These are phyloP conservation scores for Dendrothele bispora DNA, from an alignment of 768 basidiomycete genomes.

Conservation along the genomic window DNA sequence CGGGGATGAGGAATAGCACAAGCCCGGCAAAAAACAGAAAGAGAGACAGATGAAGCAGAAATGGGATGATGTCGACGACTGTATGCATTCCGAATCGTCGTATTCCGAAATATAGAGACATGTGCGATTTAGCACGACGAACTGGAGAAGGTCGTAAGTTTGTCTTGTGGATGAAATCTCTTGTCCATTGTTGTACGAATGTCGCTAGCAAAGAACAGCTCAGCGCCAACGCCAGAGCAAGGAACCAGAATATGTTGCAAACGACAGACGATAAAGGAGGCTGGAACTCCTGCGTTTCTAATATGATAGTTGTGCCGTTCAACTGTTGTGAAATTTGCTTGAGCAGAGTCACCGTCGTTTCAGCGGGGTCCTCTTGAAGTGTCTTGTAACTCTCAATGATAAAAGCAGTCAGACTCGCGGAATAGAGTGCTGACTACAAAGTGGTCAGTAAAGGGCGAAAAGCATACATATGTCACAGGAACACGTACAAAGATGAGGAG, in stretches of 20 bases:
- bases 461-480: neutral
- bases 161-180: conserved; percentile 35
- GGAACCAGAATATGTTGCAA: conserved; percentile 44
- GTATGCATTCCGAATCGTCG: conserved; percentile 35
- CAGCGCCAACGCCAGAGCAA: conserved; percentile 42
- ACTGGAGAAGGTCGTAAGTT: conserved; percentile 31
- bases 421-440: conserved; percentile 37
- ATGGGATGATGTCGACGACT: conserved; percentile 42
- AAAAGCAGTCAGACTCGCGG: conserved; percentile 37
- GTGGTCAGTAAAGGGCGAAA: no score
- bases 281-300: conserved; percentile 14
- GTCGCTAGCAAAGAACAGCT: conserved; percentile 42
- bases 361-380: conserved; percentile 26
- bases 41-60: conserved; percentile 47
- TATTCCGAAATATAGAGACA: conserved; percentile 38
- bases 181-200: conserved; percentile 49
- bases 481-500: conserved; percentile 37
- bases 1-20: conserved; percentile 38
- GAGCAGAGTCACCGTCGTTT: conserved; percentile 25
- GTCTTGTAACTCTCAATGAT: conserved; percentile 35
- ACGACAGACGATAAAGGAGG: conserved; percentile 29
- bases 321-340: conserved; percentile 31
- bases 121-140: conserved; percentile 38
- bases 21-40: conserved; percentile 51
- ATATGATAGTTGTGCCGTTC: conserved; percentile 4